Conservation (phyloP, 441 rosid genomes). For the Francoa sonchifolia region DNA sequence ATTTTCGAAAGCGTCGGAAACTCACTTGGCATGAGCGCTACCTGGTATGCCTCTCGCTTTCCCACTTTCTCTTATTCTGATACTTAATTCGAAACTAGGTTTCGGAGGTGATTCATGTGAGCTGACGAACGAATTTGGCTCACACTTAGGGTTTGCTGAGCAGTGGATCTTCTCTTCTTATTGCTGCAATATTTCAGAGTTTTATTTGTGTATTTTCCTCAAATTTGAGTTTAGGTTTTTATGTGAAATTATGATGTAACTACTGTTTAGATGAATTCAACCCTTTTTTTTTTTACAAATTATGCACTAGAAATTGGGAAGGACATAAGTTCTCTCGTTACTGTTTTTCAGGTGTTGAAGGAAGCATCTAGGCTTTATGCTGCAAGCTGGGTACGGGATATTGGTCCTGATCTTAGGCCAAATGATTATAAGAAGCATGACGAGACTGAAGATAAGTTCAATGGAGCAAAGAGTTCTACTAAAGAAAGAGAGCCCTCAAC, state of each 20-base stretch:
- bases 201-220: no score
- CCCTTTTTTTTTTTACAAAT: no score
- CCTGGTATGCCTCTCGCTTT: conserved; percentile 30
- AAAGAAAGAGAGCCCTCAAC: conserved; percentile 54
- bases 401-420: conserved; percentile 87
- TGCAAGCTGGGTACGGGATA: conserved; percentile 83
- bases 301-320: neutral
- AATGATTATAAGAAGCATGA: conserved; percentile 53
- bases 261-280: neutral
- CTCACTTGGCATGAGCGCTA: conserved; percentile 66
- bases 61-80: neutral
- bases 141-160: no score
- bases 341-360: conserved; percentile 42
- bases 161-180: no score
- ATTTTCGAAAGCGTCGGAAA: conserved; percentile 44
- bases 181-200: no score
- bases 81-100: neutral
- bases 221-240: no score
- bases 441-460: conserved; percentile 20
- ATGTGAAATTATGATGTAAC: no score
- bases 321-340: neutral
- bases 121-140: no score
- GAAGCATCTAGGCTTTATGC: conserved; percentile 82
- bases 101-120: neutral
- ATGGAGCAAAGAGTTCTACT: conserved; percentile 10